A percentile compares a stretch with the other conserved stretches of the same genome.
phyloP scores from a whole-genome alignment of 345 rosid species.

The Syzygium aqueum region DNA sequence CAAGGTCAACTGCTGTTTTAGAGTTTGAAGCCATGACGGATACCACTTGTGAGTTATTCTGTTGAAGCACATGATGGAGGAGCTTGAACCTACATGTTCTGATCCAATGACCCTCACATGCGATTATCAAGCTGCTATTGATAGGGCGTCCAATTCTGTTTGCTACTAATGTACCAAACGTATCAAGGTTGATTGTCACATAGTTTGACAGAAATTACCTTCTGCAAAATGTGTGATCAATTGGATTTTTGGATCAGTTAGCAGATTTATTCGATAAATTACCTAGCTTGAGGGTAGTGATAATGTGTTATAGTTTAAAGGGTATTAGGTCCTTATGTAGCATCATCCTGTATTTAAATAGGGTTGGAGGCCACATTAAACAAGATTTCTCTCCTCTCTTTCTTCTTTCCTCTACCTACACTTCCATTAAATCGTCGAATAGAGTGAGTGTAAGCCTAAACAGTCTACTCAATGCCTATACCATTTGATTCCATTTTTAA shows the following conservation, averaged over 20 bases:
- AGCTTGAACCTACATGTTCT: neutral
- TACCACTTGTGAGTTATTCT: neutral
- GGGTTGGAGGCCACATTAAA: neutral
- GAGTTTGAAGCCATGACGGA: neutral
- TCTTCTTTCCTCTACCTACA: neutral
- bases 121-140: neutral
- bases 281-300: neutral
- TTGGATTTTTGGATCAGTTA: neutral
- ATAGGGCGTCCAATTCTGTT: neutral
- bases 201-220: neutral
- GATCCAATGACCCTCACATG: neutral
- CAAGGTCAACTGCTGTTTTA: neutral
- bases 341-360: neutral
- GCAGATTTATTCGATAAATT: neutral
- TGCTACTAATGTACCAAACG: neutral
- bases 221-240: neutral
- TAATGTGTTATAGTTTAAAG: neutral
- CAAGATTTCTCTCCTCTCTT: neutral
- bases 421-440: neutral
- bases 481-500: neutral
- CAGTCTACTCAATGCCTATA: neutral
- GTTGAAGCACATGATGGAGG: neutral
- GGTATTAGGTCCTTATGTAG: neutral
- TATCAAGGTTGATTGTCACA: neutral
- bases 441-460: neutral